phyloP scores from a whole-genome alignment of 805 yeast genomes.

The Nadsonia fulvescens region DNA sequence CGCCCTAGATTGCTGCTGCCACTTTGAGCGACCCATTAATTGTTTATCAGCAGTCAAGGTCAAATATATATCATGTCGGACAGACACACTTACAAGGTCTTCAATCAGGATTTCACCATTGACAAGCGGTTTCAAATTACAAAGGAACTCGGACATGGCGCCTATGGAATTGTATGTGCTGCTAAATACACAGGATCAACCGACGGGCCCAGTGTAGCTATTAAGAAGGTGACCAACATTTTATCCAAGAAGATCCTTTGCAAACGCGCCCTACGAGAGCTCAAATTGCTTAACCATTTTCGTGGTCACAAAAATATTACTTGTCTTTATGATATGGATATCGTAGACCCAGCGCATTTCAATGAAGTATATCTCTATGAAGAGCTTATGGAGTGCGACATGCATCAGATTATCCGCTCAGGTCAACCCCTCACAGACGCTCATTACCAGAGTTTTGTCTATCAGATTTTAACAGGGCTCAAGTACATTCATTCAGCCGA shows the following conservation, averaged over 20 bases:
- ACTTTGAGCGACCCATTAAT: no score
- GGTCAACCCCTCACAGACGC: conserved; percentile 88
- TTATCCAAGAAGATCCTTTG: conserved; percentile 81
- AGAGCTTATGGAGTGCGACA: conserved; percentile 95
- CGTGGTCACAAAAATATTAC: conserved; percentile 94
- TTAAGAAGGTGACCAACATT: conserved; percentile 88
- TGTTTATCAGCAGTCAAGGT: no score
- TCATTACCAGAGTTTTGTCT: conserved; percentile 83
- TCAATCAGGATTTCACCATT: conserved; percentile 82
- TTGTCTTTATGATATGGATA: conserved; percentile 85
- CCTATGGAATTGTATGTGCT: conserved; percentile 91
- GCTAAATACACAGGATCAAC: conserved; percentile 62
- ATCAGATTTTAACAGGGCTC: conserved; percentile 82
- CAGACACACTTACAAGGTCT: conserved; percentile 37
- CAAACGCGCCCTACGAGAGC: conserved; percentile 79
- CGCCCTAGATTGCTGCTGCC: no score
- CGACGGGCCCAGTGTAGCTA: conserved; percentile 77
- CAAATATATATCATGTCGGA: conserved; percentile 10
- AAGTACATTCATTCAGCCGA: conserved; percentile 82
- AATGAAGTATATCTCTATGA: conserved; percentile 88
- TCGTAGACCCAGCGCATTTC: conserved; percentile 61
- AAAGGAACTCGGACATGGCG: conserved; percentile 93
- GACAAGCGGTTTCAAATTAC: conserved; percentile 78
- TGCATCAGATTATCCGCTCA: conserved; percentile 91
- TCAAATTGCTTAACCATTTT: conserved; percentile 79